Percentiles rank a stretch among this genome's conserved stretches.
Conservation (phyloP, 768 basidiomycete genomes). For the Trametes villosa region DNA sequence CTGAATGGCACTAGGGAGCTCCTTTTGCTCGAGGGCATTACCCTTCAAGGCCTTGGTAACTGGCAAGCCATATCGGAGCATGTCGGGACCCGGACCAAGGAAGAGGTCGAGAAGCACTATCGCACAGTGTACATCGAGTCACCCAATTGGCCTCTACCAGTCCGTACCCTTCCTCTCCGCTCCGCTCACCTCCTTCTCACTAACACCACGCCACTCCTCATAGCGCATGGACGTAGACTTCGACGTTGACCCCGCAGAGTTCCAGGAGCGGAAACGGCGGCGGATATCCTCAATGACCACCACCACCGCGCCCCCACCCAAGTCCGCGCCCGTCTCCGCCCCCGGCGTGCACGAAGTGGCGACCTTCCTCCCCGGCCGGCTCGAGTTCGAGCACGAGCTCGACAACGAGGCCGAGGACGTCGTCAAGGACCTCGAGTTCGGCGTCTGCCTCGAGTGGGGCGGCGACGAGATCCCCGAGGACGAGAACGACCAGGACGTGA, state of each 20-base stretch:
- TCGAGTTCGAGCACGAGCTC: constrained; percentile 97
- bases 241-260: constrained; percentile 76
- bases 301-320: constrained; percentile 58
- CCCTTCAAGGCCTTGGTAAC: constrained; percentile 88
- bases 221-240: constrained; percentile 60
- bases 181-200: constrained; percentile 4
- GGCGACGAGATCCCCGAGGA: constrained; percentile 84
- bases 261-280: constrained; percentile 87
- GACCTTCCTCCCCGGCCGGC: constrained; percentile 92
- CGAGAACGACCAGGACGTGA: constrained; percentile 75
- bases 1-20: constrained; percentile 68
- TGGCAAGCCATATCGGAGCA: constrained; percentile 97
- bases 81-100: constrained; percentile 90
- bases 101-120: constrained; percentile 94
- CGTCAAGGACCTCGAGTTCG: constrained; percentile 96
- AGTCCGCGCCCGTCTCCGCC: constrained; percentile 82
- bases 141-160: constrained; percentile 79
- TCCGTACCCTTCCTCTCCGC: constrained; percentile 42
- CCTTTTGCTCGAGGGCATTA: constrained; percentile 84
- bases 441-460: constrained; percentile 81
- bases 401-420: constrained; percentile 97
- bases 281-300: constrained; percentile 83
- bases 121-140: constrained; percentile 79
- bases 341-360: constrained; percentile 93
- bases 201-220: constrained; percentile 8